Base-by-base conservation (phyloP, 116 monocot genomes). In the Posidonia oceanica region DNA sequence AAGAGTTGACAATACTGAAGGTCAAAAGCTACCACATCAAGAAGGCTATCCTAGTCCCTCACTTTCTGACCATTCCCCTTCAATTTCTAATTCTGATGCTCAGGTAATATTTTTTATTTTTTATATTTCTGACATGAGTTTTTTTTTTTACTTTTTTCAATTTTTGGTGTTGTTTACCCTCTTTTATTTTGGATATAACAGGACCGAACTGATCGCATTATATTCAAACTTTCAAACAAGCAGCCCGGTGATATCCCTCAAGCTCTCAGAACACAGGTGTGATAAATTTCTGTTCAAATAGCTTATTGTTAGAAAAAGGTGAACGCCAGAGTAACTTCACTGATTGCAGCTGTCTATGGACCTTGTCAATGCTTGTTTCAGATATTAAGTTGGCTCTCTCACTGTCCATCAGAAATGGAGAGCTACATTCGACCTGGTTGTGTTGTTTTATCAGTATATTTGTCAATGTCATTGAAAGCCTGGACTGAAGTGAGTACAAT, bases 341-440 rank as follows among this genome's bases (percentile, higher is more conserved):
- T 12, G 12, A 48, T 48, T 48, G 48, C 58, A 39, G 14, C 73
- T 41, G 23, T 39, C 12, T 58, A 7, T 63, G 16, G 13, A 29
- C 29, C 29, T 29, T 29, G 29, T 29, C 29, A 29, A 29, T 29
- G 29, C 29, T 75, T 64, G 70, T 37, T 81, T 83, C 77, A 99
- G 98, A 80, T 99, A 69, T 63, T 86, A 18, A 88, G 84, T 77
- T 99, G 98, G 98, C 84, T 99, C n/a, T 82, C 93, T 58, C 76
- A 78, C 74, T 93, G 88, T 77, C 98, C 98, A 22, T 83, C 86
- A 14, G 90, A 93, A 40, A 99, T 99, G 79, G 98, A 99, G 78
- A 88, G 98, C 74, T 99, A 99, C 76, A 99, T 93, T 69, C 74
- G 98, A 22, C 98, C 98, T 59, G 98, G 98, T 66, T 99, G 98